Evolutionary conservation across 805 yeast species (phyloP).

Genomic region (Vanderwaltozyma verrucispora): DNA sequence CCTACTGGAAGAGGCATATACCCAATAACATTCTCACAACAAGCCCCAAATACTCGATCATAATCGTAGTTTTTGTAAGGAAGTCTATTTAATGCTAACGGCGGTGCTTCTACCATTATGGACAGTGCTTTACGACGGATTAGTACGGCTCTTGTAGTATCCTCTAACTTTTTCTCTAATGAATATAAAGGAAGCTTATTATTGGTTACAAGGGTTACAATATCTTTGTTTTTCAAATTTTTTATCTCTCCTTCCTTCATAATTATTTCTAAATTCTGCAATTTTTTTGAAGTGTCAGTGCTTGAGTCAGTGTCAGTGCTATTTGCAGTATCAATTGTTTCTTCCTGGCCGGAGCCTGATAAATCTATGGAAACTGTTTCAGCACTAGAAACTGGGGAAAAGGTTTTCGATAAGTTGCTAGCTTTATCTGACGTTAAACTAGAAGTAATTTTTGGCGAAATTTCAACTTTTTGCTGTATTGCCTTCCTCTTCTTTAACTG

Average conservation of each 20-base stretch:
- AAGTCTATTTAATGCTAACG: constrained; percentile 55
- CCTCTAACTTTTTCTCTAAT: constrained; percentile 79
- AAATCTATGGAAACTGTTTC: too few species aligned
- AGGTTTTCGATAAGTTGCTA: too few species aligned
- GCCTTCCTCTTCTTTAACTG: constrained; percentile 14
- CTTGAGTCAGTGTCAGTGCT: neutral
- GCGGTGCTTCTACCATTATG: constrained; percentile 70
- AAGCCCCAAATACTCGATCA: constrained; percentile 94
- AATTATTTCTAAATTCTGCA: constrained; percentile 52
- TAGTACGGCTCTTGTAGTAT: constrained; percentile 83
- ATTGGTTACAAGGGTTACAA: constrained; percentile 53
- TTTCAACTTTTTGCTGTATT: neutral
- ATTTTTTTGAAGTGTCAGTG: constrained; percentile 28
- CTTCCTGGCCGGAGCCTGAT: too few species aligned
- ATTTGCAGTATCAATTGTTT: too few species aligned
- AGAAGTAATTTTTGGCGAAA: neutral
- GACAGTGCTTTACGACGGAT: constrained; percentile 90
- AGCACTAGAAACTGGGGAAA: too few species aligned
- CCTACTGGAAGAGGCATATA: constrained; percentile 95
- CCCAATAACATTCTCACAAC: constrained; percentile 98
- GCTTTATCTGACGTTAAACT: neutral
- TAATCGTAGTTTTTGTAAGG: constrained; percentile 84
- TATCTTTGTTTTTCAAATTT: constrained; percentile 58
- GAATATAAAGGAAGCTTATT: constrained; percentile 90
- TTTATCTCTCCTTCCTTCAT: constrained; percentile 65